Conservation (phyloP, 2,329 filamentous ascomycete genomes). For the Aureobasidium sp. region DNA sequence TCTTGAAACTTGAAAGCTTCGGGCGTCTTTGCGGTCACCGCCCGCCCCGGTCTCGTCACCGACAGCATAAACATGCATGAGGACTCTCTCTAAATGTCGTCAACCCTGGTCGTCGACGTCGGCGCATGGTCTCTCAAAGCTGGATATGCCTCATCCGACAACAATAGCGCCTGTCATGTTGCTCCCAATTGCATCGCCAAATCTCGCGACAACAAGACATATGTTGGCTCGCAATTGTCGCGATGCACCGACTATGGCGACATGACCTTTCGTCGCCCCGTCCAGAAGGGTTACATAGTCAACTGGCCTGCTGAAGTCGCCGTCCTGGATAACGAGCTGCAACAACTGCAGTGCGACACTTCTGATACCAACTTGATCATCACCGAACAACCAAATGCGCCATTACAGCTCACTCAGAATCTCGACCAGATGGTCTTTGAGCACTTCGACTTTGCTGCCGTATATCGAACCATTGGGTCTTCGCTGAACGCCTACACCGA, state of each 20-base stretch:
- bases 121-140: slow-evolving; percentile 89
- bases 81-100: slow-evolving; percentile 9
- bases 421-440: slow-evolving; percentile 97
- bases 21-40: not conserved
- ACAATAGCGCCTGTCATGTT: slow-evolving; percentile 46
- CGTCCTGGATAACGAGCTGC: slow-evolving; percentile 85
- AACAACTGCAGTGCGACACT: slow-evolving; percentile 56
- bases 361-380: slow-evolving; percentile 76
- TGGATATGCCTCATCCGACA: slow-evolving; percentile 51
- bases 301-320: slow-evolving; percentile 96
- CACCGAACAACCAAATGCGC: slow-evolving; percentile 76
- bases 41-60: not conserved
- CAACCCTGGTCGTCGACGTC: slow-evolving; percentile 67
- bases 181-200: slow-evolving; percentile 87
- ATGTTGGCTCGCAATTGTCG: slow-evolving; percentile 71
- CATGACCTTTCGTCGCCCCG: slow-evolving; percentile 74
- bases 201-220: slow-evolving; percentile 65
- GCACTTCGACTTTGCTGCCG: slow-evolving; percentile 86
- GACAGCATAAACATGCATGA: not conserved
- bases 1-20: not conserved
- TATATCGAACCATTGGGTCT: slow-evolving; percentile 67
- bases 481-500: slow-evolving; percentile 78
- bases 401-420: slow-evolving; percentile 75
- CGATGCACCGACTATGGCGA: slow-evolving; percentile 85
- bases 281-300: slow-evolving; percentile 91